Evolutionary conservation across 495 filamentous ascomycete species (phyloP), one percentile per base, ranked within the genome.

Genomic region (Xanthoparmelia taractica): DNA sequence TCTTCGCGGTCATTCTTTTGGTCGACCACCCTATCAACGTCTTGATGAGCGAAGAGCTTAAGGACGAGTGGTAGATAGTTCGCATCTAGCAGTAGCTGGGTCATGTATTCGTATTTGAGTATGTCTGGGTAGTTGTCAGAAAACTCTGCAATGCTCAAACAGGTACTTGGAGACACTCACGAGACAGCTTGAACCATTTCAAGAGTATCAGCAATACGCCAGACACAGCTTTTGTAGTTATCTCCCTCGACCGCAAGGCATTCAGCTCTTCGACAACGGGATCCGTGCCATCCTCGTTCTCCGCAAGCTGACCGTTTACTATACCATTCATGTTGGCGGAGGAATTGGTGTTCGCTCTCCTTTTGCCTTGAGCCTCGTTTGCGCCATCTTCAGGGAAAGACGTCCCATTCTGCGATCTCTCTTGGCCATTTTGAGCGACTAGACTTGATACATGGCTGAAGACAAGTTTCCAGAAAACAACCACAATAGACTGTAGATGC

Each of bases 151-250:
- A 20, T 31, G n/a, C 27, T 27, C 11, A 8, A 40, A 34, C 2
- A 38, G 4, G 37, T 17, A 40, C 1, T n/a, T 10, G 0, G 36
- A 55, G 61, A 37, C 18, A 78, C 90, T 77, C 76, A 96, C 92
- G 93, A 64, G 91, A 96, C 66, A 93, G 79, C 73, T 96, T 95
- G 71, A 97, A 90, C 94, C 94, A 98, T 75, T 97, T 97, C 60
- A 97, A 73, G 31, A 98, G 71, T 34, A 96, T 82, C 38, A 97
- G 74, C 50, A 97, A 74, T 63, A 91, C 86, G 0, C 87, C 92
- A 41, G 91, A 93, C 10, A 96, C 86, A 5, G 92, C 93, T 74
- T 98, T 98, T 34, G 84, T 85, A 23, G 87, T 86, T 59, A 97
- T 94, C 70, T 98, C 94, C 48, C 91, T 82, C 37, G 84, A 81